Evolutionary conservation across 2,329 filamentous ascomycete genomes (phyloP).

Genomic region (Pseudogymnoascus sp.): DNA sequence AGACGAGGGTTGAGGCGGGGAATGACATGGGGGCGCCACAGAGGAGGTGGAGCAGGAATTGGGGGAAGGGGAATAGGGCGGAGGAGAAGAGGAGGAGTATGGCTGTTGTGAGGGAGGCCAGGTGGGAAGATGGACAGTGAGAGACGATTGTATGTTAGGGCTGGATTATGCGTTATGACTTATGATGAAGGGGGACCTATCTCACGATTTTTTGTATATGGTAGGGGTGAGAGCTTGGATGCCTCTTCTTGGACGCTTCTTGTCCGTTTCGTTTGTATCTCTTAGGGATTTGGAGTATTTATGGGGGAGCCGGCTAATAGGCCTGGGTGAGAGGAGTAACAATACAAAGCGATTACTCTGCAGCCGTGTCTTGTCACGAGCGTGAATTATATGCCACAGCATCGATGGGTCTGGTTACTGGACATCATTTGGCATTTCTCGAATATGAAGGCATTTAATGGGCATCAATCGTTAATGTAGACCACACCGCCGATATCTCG

Average conservation of each 20-base stretch:
- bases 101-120: conserved; percentile 5
- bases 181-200: background rate
- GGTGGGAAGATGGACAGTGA: background rate
- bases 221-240: background rate
- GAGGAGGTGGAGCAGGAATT: conserved; percentile 6
- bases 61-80: background rate
- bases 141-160: background rate
- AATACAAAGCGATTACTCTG: background rate
- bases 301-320: background rate
- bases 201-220: background rate
- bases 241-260: background rate
- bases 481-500: background rate
- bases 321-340: background rate
- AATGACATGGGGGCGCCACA: background rate
- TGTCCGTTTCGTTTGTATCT: conserved; percentile 3
- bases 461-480: background rate
- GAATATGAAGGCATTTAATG: conserved; percentile 1
- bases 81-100: conserved; percentile 9
- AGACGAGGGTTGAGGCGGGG: background rate
- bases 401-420: background rate
- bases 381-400: background rate
- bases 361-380: background rate
- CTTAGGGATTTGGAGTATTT: background rate
- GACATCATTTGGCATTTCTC: background rate
- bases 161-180: background rate